A percentile compares a stretch with the other conserved stretches of the same genome.
These are phyloP conservation scores for Exophiala calicioides DNA, from an alignment of 2,329 filamentous ascomycete species.

Conservation along the genomic window DNA sequence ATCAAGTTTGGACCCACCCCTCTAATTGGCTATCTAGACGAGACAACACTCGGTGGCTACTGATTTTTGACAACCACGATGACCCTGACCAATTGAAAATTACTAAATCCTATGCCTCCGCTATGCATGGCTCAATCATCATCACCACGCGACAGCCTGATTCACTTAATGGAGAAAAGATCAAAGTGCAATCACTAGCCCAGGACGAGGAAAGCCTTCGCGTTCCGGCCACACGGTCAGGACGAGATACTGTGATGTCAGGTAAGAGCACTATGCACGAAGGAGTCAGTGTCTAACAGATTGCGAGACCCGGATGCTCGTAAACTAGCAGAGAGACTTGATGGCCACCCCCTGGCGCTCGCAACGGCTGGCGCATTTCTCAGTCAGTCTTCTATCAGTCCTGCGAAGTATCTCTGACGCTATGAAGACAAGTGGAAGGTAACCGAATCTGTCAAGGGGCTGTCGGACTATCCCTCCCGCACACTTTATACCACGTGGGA, in stretches of 20 bases:
- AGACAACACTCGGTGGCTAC: slow-evolving; percentile 28
- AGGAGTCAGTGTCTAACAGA: neutral
- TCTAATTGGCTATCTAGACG: neutral
- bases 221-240: slow-evolving; percentile 12
- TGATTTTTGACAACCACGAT: slow-evolving; percentile 32
- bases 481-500: slow-evolving; percentile 30
- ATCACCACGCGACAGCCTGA: slow-evolving; percentile 26
- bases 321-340: slow-evolving; percentile 39
- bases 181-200: slow-evolving; percentile 5
- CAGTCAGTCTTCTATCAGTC: slow-evolving; percentile 38
- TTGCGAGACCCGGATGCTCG: slow-evolving; percentile 17
- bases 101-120: slow-evolving; percentile 15
- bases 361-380: slow-evolving; percentile 51
- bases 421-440: slow-evolving; percentile 44
- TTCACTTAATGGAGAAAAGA: neutral
- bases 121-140: slow-evolving; percentile 25
- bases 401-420: slow-evolving; percentile 42
- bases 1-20: neutral
- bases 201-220: slow-evolving; percentile 9
- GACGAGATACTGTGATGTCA: no score
- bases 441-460: neutral
- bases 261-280: slow-evolving; percentile 11
- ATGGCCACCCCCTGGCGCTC: slow-evolving; percentile 51
- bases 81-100: slow-evolving; percentile 21
- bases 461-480: slow-evolving; percentile 22